Evolutionary conservation across 352 stramenopile species (phyloP).

Genomic region (Peronospora destructor): DNA sequence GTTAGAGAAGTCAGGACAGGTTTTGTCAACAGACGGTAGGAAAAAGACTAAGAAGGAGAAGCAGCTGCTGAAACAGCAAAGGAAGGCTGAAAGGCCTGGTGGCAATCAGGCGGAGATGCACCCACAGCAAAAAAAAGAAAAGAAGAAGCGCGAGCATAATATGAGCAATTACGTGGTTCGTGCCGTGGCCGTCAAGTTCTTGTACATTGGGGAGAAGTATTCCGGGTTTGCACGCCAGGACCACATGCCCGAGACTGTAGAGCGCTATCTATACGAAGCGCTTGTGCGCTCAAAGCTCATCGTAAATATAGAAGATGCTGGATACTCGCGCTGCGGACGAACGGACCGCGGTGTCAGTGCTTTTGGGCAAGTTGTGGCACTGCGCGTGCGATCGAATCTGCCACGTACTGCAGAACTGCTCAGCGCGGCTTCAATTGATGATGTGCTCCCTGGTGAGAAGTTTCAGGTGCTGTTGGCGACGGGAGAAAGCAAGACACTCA

Average conservation of each 20-base stretch:
- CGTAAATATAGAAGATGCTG: slow-evolving; percentile 59
- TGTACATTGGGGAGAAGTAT: slow-evolving; percentile 86
- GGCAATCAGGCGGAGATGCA: neutral
- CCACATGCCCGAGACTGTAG: slow-evolving; percentile 89
- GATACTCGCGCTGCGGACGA: slow-evolving; percentile 94
- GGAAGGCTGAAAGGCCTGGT: slow-evolving; percentile 10
- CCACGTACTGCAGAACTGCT: slow-evolving; percentile 56
- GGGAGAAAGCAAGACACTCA: slow-evolving; percentile 62
- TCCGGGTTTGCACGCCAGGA: slow-evolving; percentile 84
- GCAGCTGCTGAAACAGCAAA: slow-evolving; percentile 18
- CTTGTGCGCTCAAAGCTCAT: slow-evolving; percentile 90
- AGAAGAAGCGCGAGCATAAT: slow-evolving; percentile 60
- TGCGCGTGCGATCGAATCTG: slow-evolving; percentile 72
- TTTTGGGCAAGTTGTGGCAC: slow-evolving; percentile 71
- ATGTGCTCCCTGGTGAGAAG: slow-evolving; percentile 47
- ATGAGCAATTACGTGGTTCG: slow-evolving; percentile 76
- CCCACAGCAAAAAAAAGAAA: slow-evolving; percentile 45
- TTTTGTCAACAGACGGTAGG: slow-evolving; percentile 1
- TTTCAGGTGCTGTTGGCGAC: slow-evolving; percentile 54
- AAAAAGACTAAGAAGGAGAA: slow-evolving; percentile 26
- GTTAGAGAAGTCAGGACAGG: slow-evolving; percentile 6
- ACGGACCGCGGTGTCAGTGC: slow-evolving; percentile 95
- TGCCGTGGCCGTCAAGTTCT: slow-evolving; percentile 72
- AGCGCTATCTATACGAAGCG: slow-evolving; percentile 91
- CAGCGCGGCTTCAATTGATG: slow-evolving; percentile 55